Evolutionary conservation across 768 basidiomycete species (phyloP), one percentile per base, ranked within the genome.

Genomic region (Termitomyces titanicus): DNA sequence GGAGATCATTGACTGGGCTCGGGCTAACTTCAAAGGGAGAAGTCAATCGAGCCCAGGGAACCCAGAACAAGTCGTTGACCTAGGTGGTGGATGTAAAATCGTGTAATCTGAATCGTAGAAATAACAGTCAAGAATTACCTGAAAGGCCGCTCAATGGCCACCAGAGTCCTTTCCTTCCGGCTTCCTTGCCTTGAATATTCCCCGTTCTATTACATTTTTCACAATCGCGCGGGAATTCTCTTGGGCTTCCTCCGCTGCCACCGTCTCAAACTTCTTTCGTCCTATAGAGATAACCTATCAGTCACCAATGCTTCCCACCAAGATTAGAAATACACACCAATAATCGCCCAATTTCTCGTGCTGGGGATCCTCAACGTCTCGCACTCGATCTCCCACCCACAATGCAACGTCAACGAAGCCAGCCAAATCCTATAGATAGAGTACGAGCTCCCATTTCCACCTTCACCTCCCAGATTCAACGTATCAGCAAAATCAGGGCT

Each of bases 341-440:
- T 71, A 48, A 97, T 79, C 0, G 88, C 91, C 93, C 94, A 97
- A 65, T 94, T 94, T 55, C 93, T 81, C 38, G 96, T 97, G 67
- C 90, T 93, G 1, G 95, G 95, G 12, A 98, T 95, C 56, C 96
- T 76, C 61, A 98, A 68, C 24, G 76, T 81, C 70, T 98, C 96
- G 52, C 84, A 84, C 69, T 97, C 95, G 12, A 94, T 77, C 56
- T 82, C 76, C 90, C 94, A 98, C 3, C 95, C 96, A 66, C 85
- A 89, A 63, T 83, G 73, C 54, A 81, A 62, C 40, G 85, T 87
- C 56, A 92, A 67, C 52, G 77, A 77, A 0, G 91, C 92, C 33
- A 98, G 71, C 90, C 92, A 98, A 53, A 92, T 85, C 20, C 94
- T 76, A 72, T 96, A 98, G 65, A 79, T 78, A 53, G 86, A 84